phyloP scores from a whole-genome alignment of 148 eudicot species.

The Vaccinium corymbosum region DNA sequence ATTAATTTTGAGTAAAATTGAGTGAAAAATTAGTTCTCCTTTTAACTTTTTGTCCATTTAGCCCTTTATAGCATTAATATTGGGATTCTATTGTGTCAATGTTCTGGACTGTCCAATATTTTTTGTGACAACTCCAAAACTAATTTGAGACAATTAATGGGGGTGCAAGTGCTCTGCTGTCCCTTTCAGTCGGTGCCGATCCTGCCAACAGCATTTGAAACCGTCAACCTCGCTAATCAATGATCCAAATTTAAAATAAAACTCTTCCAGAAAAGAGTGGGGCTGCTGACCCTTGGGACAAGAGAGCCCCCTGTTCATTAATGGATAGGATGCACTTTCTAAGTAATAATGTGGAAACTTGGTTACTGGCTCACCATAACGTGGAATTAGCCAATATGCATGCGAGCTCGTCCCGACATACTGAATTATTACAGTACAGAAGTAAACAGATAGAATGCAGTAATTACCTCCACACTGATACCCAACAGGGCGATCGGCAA shows the following conservation, averaged over 20 bases:
- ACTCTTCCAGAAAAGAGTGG: too few species aligned
- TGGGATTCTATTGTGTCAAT: not conserved
- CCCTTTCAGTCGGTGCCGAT: too few species aligned
- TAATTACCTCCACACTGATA: slow-evolving; percentile 60
- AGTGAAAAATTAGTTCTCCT: not conserved
- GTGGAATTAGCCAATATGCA: not conserved
- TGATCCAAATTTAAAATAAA: too few species aligned
- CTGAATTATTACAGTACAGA: not conserved
- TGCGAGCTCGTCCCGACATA: not conserved
- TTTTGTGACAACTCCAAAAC: not conserved
- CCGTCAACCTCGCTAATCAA: too few species aligned
- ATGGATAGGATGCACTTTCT: not conserved
- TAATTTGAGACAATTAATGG: not conserved
- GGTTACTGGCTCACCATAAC: too few species aligned
- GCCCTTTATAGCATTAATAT: not conserved
- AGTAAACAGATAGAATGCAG: not conserved
- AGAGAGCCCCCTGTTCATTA: too few species aligned
- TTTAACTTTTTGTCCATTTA: not conserved
- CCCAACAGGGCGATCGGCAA: slow-evolving; percentile 65
- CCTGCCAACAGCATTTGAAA: too few species aligned
- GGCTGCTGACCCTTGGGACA: too few species aligned
- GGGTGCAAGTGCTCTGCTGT: too few species aligned
- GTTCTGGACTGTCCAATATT: not conserved
- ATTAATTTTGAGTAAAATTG: not conserved
- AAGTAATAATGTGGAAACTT: not conserved